Conservation (phyloP, 2,329 filamentous ascomycete species). For the Aspergillus sp. region DNA sequence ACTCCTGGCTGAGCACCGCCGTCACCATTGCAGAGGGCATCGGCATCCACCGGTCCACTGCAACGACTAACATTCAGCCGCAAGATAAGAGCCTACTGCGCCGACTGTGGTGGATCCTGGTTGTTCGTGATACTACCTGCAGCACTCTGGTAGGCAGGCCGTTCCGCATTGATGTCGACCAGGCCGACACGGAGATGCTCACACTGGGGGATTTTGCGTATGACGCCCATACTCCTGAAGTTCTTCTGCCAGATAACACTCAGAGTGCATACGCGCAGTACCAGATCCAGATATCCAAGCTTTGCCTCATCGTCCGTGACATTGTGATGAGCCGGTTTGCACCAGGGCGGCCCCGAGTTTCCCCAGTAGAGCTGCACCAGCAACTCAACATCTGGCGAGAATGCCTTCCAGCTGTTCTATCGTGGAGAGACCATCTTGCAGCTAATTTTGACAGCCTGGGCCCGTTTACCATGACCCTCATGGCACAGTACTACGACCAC, state of each 20-base stretch:
- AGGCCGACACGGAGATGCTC: not conserved
- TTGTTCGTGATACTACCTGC: not conserved
- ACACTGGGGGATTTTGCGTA: not conserved
- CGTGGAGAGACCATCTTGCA: too few species aligned
- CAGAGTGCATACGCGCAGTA: too few species aligned
- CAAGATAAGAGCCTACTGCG: not conserved
- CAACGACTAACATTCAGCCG: not conserved
- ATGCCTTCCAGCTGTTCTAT: too few species aligned
- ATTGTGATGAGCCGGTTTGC: too few species aligned
- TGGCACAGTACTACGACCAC: too few species aligned
- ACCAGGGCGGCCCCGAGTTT: too few species aligned
- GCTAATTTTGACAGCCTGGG: accelerated
- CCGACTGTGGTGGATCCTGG: not conserved
- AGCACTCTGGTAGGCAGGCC: not conserved
- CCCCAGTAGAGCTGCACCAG: too few species aligned
- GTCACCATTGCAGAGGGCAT: not conserved
- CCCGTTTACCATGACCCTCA: too few species aligned
- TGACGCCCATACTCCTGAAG: not conserved
- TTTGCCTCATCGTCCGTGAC: too few species aligned
- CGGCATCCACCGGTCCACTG: not conserved
- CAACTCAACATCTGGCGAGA: too few species aligned
- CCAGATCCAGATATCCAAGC: too few species aligned
- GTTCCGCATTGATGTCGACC: not conserved
- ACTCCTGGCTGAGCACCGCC: not conserved
- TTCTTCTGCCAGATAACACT: too few species aligned